Conservation (phyloP, 805 yeast genomes). For the Metschnikowia shivogae region DNA sequence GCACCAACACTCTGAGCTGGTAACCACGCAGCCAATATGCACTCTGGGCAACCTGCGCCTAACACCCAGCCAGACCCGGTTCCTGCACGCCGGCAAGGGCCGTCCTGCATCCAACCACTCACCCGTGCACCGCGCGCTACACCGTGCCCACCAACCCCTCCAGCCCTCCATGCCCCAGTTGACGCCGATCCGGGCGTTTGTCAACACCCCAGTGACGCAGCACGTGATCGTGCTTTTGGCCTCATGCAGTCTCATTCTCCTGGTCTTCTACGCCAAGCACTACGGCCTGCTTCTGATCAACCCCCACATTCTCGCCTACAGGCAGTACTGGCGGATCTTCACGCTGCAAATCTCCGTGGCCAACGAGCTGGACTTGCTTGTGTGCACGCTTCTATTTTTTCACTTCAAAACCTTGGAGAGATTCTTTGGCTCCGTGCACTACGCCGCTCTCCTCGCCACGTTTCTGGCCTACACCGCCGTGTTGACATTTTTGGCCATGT, state of each 20-base stretch:
- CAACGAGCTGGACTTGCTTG: constrained; percentile 55
- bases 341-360: constrained; percentile 50
- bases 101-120: constrained; percentile 10
- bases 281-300: constrained; percentile 40
- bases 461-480: constrained; percentile 47
- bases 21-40: no score
- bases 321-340: constrained; percentile 54
- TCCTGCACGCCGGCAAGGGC: no score
- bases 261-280: constrained; percentile 44
- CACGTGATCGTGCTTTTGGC: constrained; percentile 6
- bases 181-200: constrained; percentile 41
- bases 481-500: constrained; percentile 34
- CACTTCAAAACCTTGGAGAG: constrained; percentile 56
- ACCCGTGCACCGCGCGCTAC: background rate
- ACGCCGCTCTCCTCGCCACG: constrained; percentile 43
- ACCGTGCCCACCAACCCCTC: background rate
- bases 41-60: no score
- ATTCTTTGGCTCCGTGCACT: constrained; percentile 52
- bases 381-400: constrained; percentile 44
- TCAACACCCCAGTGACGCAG: constrained; percentile 42
- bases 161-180: constrained; percentile 28
- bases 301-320: constrained; percentile 53
- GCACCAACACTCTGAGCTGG: no score
- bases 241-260: constrained; percentile 40
- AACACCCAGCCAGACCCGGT: no score